Base-by-base conservation (phyloP, 305 asterid species). In the Nicotiana rustica region DNA sequence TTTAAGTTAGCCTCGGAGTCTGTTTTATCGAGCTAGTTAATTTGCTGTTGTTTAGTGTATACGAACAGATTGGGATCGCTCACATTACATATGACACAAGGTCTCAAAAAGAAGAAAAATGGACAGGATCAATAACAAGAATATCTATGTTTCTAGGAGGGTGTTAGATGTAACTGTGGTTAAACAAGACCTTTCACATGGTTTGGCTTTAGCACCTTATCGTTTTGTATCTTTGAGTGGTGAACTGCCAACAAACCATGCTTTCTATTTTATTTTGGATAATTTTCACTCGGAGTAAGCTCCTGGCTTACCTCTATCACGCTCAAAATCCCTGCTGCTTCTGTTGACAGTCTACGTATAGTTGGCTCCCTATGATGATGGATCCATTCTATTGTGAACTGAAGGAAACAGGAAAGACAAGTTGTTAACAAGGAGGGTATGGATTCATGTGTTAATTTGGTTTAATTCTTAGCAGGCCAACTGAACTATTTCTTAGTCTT, bases 141-240 rank as follows among this genome's bases (percentile, higher is more conserved):
- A 49, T 25, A 75, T 52, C 8, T 49, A 49, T 75, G 25, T 75
- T 10, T 62, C 21, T 2, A 55, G 49, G 56, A 9, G 49, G 79
- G 65, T 52, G 65, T 75, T 75, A 49, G 79, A 52, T 75, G 25
- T 75, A 49, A 47, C 78, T 75, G 79, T 52, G 44, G 15, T 75
- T 49, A 35, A 25, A 52, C 29, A 14, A 8, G 80, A 49, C 9
- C 33, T 75, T 52, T 71, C 78, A 10, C 14, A 7, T 75, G 4
- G 64, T 56, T 75, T 15, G 15, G 47, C 47, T 52, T 29, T 29
- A 75, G 44, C 79, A 15, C 29, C 65, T 75, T 52, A 55, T 15
- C 17, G 1, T 25, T 76, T 15, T 76, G 47, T 31, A 55, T 55
- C 66, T 10, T 75, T 76, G 49, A 76, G 66, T 17, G n/a, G 49